phyloP scores from a whole-genome alignment of 2,329 filamentous ascomycete genomes.

The Alternaria sp. region DNA sequence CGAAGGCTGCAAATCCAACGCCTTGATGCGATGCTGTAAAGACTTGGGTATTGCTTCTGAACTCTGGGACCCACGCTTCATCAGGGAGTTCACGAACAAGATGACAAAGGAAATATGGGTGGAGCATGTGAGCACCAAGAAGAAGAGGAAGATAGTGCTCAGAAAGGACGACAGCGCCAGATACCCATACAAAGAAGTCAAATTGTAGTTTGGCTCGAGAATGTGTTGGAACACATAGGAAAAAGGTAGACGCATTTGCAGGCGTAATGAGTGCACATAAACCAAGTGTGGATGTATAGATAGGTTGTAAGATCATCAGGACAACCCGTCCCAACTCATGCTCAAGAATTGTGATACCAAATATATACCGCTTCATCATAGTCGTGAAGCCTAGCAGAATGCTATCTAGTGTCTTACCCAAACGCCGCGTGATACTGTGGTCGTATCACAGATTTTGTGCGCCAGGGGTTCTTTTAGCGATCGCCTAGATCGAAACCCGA shows the following conservation, averaged over 20 bases:
- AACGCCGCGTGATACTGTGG: slow-evolving; percentile 17
- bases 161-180: slow-evolving; percentile 80
- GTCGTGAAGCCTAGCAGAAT: slow-evolving; percentile 7
- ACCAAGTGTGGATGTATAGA: not conserved
- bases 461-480: slow-evolving; percentile 31
- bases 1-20: slow-evolving; percentile 97
- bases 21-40: slow-evolving; percentile 97
- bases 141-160: slow-evolving; percentile 86
- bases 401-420: slow-evolving; percentile 8
- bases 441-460: slow-evolving; percentile 10
- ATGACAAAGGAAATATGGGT: slow-evolving; percentile 84
- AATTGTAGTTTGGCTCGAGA: slow-evolving; percentile 17
- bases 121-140: slow-evolving; percentile 86
- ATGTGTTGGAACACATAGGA: not conserved
- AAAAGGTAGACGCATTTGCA: slow-evolving; percentile 1
- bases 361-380: slow-evolving; percentile 8
- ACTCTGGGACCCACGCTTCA: slow-evolving; percentile 94
- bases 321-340: slow-evolving; percentile 3
- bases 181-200: slow-evolving; percentile 67
- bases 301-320: slow-evolving; percentile 1
- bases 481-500: slow-evolving; percentile 46
- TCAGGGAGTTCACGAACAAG: slow-evolving; percentile 79
- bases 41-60: slow-evolving; percentile 94
- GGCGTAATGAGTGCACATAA: not conserved
- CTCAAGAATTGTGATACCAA: slow-evolving; percentile 1